Percentiles rank a stretch among this genome's conserved stretches.
Evolutionary conservation across 257 asterid species (phyloP).

Genomic region (Salvia hispanica): DNA sequence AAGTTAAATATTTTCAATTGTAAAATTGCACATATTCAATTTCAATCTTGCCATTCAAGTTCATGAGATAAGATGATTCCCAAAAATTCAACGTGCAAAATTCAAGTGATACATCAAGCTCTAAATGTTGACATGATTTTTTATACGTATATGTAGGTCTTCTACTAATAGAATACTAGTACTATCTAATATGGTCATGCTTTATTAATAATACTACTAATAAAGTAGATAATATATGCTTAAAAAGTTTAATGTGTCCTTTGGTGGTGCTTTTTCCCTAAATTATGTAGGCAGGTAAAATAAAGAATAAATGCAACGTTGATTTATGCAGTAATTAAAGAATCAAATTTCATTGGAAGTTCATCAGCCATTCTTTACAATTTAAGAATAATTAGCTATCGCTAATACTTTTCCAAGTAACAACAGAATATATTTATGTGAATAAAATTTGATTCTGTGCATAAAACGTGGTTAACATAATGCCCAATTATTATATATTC

Average conservation of each 20-base stretch:
- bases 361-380: conserved; percentile 32
- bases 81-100: too few relatives aligned
- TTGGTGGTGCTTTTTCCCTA: background rate
- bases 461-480: conserved; percentile 1
- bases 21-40: too few relatives aligned
- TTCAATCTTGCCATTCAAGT: too few relatives aligned
- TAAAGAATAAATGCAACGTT: conserved; percentile 9
- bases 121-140: too few relatives aligned
- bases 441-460: conserved; percentile 20
- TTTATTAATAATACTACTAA: too few relatives aligned
- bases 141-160: too few relatives aligned
- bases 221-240: too few relatives aligned
- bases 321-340: conserved; percentile 15
- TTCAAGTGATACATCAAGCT: too few relatives aligned
- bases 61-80: too few relatives aligned
- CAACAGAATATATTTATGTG: conserved; percentile 1
- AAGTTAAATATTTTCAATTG: too few relatives aligned
- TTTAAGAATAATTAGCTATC: conserved; percentile 28
- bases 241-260: background rate
- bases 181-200: too few relatives aligned
- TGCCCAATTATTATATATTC: conserved; percentile 12
- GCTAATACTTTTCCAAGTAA: conserved; percentile 2
- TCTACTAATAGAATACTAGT: too few relatives aligned
- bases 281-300: conserved; percentile 11
- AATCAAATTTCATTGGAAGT: conserved; percentile 33